Conservation (phyloP, 2,329 filamentous ascomycete genomes). For the Epichloe sibirici region DNA sequence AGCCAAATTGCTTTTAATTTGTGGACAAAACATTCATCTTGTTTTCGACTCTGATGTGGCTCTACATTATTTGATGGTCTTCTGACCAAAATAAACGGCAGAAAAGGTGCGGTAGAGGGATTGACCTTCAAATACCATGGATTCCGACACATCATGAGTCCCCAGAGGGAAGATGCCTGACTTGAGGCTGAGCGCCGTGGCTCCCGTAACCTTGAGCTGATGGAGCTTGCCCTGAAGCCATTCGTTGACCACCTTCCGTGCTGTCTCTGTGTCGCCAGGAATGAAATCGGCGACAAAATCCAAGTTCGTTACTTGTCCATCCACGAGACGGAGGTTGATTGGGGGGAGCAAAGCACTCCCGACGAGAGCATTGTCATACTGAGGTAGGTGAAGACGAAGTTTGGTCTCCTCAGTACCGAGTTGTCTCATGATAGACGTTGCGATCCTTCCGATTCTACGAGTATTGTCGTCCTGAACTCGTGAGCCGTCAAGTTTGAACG, state of each 20-base stretch:
- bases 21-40: not conserved
- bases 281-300: constrained; percentile 68
- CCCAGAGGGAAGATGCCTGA: constrained; percentile 73
- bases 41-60: not conserved
- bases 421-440: constrained; percentile 68
- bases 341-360: constrained; percentile 68
- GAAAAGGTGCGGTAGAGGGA: constrained; percentile 53
- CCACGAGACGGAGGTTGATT: constrained; percentile 62
- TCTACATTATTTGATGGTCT: constrained; percentile 26
- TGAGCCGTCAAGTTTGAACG: constrained; percentile 67
- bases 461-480: constrained; percentile 60
- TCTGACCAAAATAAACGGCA: constrained; percentile 49
- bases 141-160: constrained; percentile 61
- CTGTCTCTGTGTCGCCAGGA: constrained; percentile 63
- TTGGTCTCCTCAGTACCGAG: constrained; percentile 62
- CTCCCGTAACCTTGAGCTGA: constrained; percentile 58
- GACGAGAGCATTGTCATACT: constrained; percentile 65
- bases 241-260: constrained; percentile 73
- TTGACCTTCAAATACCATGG: constrained; percentile 73
- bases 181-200: constrained; percentile 59
- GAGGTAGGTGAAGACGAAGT: constrained; percentile 68
- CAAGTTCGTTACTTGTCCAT: constrained; percentile 64
- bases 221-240: constrained; percentile 73
- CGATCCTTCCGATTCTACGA: constrained; percentile 61
- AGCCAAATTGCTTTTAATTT: constrained; percentile 14